Conservation (phyloP, 2,329 filamentous ascomycete genomes). For the Aaosphaeria arxii region DNA sequence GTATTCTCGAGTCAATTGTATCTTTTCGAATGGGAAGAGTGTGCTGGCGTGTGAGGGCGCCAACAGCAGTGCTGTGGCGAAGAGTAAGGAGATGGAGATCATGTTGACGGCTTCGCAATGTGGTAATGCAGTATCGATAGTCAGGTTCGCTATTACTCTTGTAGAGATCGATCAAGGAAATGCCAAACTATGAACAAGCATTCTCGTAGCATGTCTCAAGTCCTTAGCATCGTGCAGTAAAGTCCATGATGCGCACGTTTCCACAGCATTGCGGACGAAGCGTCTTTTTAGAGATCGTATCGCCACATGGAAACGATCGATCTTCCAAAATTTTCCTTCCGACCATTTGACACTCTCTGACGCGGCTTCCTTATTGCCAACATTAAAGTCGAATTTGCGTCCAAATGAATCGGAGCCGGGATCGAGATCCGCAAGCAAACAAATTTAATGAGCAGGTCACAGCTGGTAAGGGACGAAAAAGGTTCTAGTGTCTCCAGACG, state of each 20-base stretch:
- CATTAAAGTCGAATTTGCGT: background rate
- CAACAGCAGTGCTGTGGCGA: slow-evolving; percentile 8
- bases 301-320: too few relatives aligned
- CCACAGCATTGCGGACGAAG: too few relatives aligned
- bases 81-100: slow-evolving; percentile 8
- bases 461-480: slow-evolving; percentile 1
- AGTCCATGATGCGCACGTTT: too few relatives aligned
- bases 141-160: too few relatives aligned
- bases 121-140: background rate
- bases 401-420: slow-evolving; percentile 4
- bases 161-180: too few relatives aligned
- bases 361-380: background rate
- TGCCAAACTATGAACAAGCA: too few relatives aligned
- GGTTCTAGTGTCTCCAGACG: slow-evolving; percentile 3
- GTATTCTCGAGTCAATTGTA: slow-evolving; percentile 21
- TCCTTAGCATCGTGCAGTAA: too few relatives aligned
- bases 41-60: slow-evolving; percentile 10
- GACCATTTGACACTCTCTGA: too few relatives aligned
- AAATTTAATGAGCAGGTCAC: background rate
- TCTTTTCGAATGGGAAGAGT: slow-evolving; percentile 18
- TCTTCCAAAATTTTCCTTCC: too few relatives aligned
- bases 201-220: too few relatives aligned
- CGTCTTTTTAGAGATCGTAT: too few relatives aligned
- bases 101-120: background rate
- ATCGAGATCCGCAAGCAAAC: slow-evolving; percentile 1